Evolutionary conservation across 306 rosid genomes (phyloP), one percentile per base, ranked within the genome.

Genomic region (Sesbania bispinosa): DNA sequence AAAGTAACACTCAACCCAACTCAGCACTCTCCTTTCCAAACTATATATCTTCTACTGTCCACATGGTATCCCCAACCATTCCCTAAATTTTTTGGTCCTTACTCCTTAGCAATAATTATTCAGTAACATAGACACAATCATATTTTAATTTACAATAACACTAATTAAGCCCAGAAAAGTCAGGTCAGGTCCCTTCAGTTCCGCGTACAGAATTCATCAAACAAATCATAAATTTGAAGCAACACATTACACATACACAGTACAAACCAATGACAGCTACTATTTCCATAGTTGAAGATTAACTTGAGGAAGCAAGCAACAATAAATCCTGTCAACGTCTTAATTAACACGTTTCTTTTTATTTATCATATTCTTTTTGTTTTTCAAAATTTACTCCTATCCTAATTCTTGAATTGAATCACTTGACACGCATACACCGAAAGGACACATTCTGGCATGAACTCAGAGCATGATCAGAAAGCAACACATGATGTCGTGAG

Each of bases 361-460:
- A 23, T 45, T 1, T 35, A 0, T 35, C 39, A 35, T 35, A n/a
- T n/a, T n/a, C n/a, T n/a, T n/a, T 6, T 38, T 3, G 10, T 26
- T 21, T 42, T 41, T 4, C 42, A 43, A 35, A 7, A 43, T 43
- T 64, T 43, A 21, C 54, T 64, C 16, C 39, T 1, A 35, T 6
- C 2, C 11, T n/a, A 62, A 64, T 26, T 26, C 32, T 48, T 58
- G 71, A n/a, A n/a, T n/a, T n/a, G n/a, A 15, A 36, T 30, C 45
- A 79, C 11, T 24, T 19, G 10, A 67, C 76, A 73, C 79, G 79
- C 79, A 73, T 65, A 29, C 6, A 19, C 63, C 18, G 21, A 39
- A 58, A 30, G 10, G 47, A 66, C 79, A 66, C 7, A 60, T 30
- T 52, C 79, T 73, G 65, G 19, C 75, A 29, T 24, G 16, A 27